Base-by-base conservation (phyloP, 257 asterid species). In the Forsythia viridissima region DNA sequence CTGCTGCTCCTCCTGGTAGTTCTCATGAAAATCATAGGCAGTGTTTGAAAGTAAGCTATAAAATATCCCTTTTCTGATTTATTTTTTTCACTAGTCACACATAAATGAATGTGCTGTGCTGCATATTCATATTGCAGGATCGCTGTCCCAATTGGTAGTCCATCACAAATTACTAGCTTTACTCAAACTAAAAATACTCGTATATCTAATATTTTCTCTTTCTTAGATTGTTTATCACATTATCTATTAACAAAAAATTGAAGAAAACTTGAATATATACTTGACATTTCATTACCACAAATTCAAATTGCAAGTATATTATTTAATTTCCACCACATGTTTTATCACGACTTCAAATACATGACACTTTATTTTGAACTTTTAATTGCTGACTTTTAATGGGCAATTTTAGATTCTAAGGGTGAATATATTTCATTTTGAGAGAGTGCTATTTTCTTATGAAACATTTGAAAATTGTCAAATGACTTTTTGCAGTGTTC, bases 1-100 rank as follows among this genome's bases (percentile, higher is more conserved):
- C 98, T 76, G 97, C 98, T 80, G 97, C 96, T 77, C 98, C 98
- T 81, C 95, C 95, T 76, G 88, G 90, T 83, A 88, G 88, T 85
- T 87, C 92, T 74, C 93, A 74, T 77, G 98, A 94, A 81, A 94
- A 94, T 84, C 97, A 87, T 76, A 90, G 91, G 82, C 98, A 94
- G 82, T 94, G 98, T 78, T 85, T 94, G 91, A 94, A 94, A 85
- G 98, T 90, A 82, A 80, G 97, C 81, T 76, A 59, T 73, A 43
- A 40, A 38, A 36, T 75, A 37, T 59, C 55, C 39, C 70, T n/a
- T 59, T 65, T 70, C 73, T 10, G 72, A 71, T 83, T 42, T 57
- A 71, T 74, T 41, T 59, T 69, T 68, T 21, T 59, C 37, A 59
- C 15, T 3, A 20, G 37, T 15, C 20, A 20, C 30, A 9, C 67